A percentile compares a stretch with the other conserved stretches of the same genome.
These are phyloP conservation scores for Lecanicillium sp. DNA, from an alignment of 2,329 filamentous ascomycete species.

Conservation along the genomic window DNA sequence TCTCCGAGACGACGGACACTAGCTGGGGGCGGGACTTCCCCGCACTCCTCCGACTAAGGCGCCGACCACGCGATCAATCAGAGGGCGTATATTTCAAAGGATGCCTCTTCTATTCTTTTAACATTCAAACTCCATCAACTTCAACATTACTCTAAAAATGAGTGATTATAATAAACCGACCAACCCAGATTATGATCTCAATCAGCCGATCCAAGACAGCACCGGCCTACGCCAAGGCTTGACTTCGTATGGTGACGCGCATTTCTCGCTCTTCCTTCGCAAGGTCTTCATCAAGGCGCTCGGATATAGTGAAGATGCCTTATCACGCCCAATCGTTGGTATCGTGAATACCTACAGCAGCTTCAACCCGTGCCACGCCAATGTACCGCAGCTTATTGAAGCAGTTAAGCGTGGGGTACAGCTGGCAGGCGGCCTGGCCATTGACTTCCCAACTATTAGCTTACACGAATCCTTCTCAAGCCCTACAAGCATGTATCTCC, in stretches of 20 bases:
- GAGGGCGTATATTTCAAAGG: constrained; percentile 4
- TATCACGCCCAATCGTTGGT: constrained; percentile 64
- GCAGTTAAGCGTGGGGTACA: constrained; percentile 62
- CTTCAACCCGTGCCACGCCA: constrained; percentile 70
- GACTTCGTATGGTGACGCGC: constrained; percentile 63
- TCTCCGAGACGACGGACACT: not conserved
- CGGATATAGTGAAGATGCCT: constrained; percentile 64
- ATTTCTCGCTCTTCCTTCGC: constrained; percentile 67
- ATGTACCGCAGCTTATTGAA: constrained; percentile 63
- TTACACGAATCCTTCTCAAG: constrained; percentile 61
- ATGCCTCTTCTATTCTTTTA: not conserved
- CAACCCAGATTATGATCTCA: constrained; percentile 54
- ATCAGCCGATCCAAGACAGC: constrained; percentile 37
- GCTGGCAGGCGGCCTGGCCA: constrained; percentile 56
- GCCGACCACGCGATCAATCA: constrained; percentile 3
- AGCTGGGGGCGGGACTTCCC: not conserved
- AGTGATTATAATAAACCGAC: not conserved
- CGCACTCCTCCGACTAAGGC: constrained; percentile 1
- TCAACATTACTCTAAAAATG: not conserved
- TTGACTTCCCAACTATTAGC: constrained; percentile 70
- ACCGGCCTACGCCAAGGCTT: constrained; percentile 56
- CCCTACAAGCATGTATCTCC: constrained; percentile 67
- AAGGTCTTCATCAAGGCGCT: constrained; percentile 74
- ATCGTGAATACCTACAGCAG: constrained; percentile 66
- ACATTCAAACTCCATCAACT: not conserved